phyloP scores from a whole-genome alignment of 495 filamentous ascomycete genomes.

The Trichocladium antarcticum region DNA sequence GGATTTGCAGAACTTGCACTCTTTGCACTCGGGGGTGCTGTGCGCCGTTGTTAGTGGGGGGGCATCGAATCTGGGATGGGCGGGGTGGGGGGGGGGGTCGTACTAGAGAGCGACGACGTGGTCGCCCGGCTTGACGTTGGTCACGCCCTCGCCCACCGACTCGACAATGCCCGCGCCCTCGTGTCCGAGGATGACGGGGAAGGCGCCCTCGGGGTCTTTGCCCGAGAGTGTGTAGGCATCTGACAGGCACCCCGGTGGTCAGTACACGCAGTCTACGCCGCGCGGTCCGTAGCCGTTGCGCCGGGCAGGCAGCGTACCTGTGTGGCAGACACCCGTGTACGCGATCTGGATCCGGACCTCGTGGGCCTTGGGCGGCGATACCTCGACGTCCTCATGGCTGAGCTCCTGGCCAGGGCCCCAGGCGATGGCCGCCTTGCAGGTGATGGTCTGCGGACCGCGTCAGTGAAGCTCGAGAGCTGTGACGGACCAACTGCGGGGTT shows the following conservation, averaged over 20 bases:
- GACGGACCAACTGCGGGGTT: slow-evolving; percentile 2
- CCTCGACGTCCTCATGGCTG: slow-evolving; percentile 82
- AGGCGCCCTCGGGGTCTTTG: slow-evolving; percentile 96
- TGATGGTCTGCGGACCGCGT: slow-evolving; percentile 33
- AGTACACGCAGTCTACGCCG: too few relatives aligned
- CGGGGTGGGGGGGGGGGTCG: slow-evolving; percentile 3
- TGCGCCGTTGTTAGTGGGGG: slow-evolving; percentile 4
- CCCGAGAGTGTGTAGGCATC: slow-evolving; percentile 98
- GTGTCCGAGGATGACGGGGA: slow-evolving; percentile 91
- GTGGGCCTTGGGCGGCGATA: slow-evolving; percentile 79
- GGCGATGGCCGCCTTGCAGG: slow-evolving; percentile 79
- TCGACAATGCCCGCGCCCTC: slow-evolving; percentile 96
- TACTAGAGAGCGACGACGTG: slow-evolving; percentile 96
- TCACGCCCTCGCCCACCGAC: slow-evolving; percentile 92
- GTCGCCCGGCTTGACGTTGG: slow-evolving; percentile 82
- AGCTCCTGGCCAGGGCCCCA: slow-evolving; percentile 91
- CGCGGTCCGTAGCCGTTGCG: too few relatives aligned
- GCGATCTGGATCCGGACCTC: slow-evolving; percentile 94
- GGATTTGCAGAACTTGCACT: slow-evolving; percentile 99
- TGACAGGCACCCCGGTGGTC: too few relatives aligned
- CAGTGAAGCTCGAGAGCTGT: neutral
- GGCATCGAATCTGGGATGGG: neutral
- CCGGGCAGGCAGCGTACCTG: slow-evolving; percentile 47
- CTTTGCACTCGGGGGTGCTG: slow-evolving; percentile 89
- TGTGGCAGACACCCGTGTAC: slow-evolving; percentile 98